Conservation (phyloP, 164 flowering plant genomes). For the Vitis riparia region DNA sequence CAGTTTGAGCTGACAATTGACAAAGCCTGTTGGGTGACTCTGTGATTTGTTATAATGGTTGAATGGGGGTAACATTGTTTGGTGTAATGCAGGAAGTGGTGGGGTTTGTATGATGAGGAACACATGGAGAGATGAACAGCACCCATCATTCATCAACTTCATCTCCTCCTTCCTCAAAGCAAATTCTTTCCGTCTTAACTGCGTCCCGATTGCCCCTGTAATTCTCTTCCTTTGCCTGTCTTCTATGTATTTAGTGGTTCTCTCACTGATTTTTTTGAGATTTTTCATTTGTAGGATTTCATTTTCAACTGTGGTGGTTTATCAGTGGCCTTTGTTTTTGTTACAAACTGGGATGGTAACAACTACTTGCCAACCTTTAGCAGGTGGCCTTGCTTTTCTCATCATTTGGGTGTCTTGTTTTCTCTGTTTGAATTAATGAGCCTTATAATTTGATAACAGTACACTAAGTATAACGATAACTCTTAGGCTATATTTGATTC, state of each 20-base stretch:
- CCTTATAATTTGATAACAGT: no score
- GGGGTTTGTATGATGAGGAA: constrained; percentile 91
- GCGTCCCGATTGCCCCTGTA: constrained; percentile 83
- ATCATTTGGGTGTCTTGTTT: constrained; percentile 1
- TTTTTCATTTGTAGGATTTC: constrained; percentile 64
- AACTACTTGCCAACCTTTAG: constrained; percentile 34
- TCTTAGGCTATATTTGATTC: no score
- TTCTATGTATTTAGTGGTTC: neutral
- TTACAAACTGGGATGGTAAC: constrained; percentile 61
- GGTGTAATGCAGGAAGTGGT: constrained; percentile 31
- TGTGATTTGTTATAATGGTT: neutral
- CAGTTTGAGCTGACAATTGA: neutral
- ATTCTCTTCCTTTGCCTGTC: constrained; percentile 3
- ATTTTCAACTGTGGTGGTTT: constrained; percentile 92
- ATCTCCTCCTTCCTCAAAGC: constrained; percentile 68
- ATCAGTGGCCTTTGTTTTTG: constrained; percentile 86
- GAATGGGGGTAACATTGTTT: no score
- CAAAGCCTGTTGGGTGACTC: neutral
- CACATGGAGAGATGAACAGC: constrained; percentile 79
- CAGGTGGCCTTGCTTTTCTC: constrained; percentile 43
- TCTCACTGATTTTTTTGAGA: neutral
- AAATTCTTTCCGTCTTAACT: constrained; percentile 76
- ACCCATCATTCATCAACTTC: constrained; percentile 71
- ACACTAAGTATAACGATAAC: no score
- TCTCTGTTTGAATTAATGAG: no score